Percentiles rank a stretch among this genome's conserved stretches.
phyloP scores from a whole-genome alignment of 2,329 filamentous ascomycete species.

The Neofusicoccum parvum region DNA sequence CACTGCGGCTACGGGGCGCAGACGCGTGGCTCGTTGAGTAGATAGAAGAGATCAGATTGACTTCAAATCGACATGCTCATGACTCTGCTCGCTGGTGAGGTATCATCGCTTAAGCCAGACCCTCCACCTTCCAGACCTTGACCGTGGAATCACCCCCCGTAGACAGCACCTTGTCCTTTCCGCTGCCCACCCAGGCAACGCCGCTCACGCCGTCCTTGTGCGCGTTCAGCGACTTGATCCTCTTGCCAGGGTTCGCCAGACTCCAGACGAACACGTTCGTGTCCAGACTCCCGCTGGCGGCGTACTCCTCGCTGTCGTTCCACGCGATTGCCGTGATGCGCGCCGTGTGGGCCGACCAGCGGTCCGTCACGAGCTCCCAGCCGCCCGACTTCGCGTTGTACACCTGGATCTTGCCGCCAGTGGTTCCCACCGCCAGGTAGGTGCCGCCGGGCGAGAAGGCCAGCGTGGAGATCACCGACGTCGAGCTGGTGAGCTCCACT shows the following conservation, averaged over 20 bases:
- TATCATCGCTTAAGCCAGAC: slow-evolving; percentile 37
- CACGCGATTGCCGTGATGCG: slow-evolving; percentile 72
- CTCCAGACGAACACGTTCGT: slow-evolving; percentile 95
- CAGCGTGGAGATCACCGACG: slow-evolving; percentile 74
- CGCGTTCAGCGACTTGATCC: slow-evolving; percentile 81
- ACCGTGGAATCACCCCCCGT: slow-evolving; percentile 85
- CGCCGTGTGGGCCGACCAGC: slow-evolving; percentile 72
- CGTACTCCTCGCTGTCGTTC: slow-evolving; percentile 71
- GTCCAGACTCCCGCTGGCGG: slow-evolving; percentile 83
- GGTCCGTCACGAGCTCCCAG: slow-evolving; percentile 77
- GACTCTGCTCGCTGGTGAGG: no score
- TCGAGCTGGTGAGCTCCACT: slow-evolving; percentile 66
- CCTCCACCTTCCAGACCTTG: slow-evolving; percentile 79
- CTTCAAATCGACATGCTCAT: no score
- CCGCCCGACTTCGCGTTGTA: slow-evolving; percentile 62
- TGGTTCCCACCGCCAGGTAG: slow-evolving; percentile 79
- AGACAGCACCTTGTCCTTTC: slow-evolving; percentile 67
- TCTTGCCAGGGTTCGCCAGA: slow-evolving; percentile 76
- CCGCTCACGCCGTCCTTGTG: slow-evolving; percentile 96
- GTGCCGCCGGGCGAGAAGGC: slow-evolving; percentile 79
- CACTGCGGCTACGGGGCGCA: background rate
- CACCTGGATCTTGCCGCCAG: slow-evolving; percentile 83
- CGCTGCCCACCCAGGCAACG: slow-evolving; percentile 69
- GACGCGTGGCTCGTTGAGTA: no score
- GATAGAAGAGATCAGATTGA: no score